Base-by-base conservation (phyloP, 2,329 filamentous ascomycete species). In the Xylaria sp. region DNA sequence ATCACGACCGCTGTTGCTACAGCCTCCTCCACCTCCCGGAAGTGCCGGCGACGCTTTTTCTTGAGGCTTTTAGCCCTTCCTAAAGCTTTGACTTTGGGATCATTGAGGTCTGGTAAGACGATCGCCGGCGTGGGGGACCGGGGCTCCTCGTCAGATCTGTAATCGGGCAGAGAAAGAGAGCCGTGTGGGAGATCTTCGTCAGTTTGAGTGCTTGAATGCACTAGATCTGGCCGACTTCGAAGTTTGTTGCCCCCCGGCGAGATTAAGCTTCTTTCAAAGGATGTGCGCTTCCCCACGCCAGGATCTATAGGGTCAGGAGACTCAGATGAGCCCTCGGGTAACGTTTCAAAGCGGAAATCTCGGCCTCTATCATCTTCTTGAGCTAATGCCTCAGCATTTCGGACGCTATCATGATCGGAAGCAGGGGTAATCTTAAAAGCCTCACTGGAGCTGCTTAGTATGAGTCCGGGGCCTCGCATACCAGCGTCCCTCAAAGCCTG, bases 1-100 rank as follows among this genome's bases (percentile, higher is more conserved):
- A 88, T 82, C 28, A 87, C 82, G 28, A 87, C 86, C 15, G 84
- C 86, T 41, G 86, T 84, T 41, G 86, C 86, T 39, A 88, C 78
- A 41, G 84, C 82, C 67, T 88, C 87, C 75, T 88, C 86, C 18
- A 83, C 84, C 18, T 83, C 78, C 46, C 81, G 81, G 41, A 85
- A 78, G n/a, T 81, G 81, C 67, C 82, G 78, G 67, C 81, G 84
- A 63, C 83, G 81, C 71, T 83, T 83, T 62, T 82, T 83, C 64
- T 81, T 82, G 20, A 86, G 74, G 56, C 81, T 85, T 63, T 79
- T 82, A 25, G 80, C 81, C 55, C 83, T 77, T 56, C 78, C 82
- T 63, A 85, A 76, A 63, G 81, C 76, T 68, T 80, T 79, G 73
- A 78, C 83, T 73, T 79, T 73, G 67, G 78, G 72, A 72, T 84